Evolutionary conservation across 129 eudicot species (phyloP).

Genomic region (Gnaphalium uliginosum): DNA sequence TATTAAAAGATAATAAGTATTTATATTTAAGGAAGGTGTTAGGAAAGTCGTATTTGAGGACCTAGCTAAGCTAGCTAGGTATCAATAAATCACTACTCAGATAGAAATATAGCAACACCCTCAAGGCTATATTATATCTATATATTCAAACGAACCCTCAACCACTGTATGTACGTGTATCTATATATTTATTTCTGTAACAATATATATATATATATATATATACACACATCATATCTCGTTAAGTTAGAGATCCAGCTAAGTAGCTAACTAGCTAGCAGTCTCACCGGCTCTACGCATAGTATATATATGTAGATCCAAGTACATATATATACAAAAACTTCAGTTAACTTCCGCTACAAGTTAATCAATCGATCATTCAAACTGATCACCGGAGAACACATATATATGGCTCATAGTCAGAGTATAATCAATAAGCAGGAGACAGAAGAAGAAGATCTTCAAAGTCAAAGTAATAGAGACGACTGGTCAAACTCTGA

Average conservation of each 20-base stretch:
- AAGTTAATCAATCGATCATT: too few species aligned
- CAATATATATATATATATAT: too few species aligned
- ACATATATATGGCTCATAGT: constrained; percentile 14
- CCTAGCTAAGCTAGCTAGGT: constrained; percentile 10
- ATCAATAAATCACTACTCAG: constrained; percentile 23
- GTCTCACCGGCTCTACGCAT: background rate
- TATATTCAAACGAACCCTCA: background rate
- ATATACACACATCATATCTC: too few species aligned
- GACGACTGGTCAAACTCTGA: constrained; percentile 18
- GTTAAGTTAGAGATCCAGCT: background rate
- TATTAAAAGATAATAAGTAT: too few species aligned
- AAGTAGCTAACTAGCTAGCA: too few species aligned
- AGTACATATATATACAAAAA: too few species aligned
- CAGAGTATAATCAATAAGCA: constrained; percentile 20
- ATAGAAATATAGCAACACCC: background rate
- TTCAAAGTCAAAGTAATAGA: constrained; percentile 18
- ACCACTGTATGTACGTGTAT: background rate
- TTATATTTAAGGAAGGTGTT: constrained; percentile 20
- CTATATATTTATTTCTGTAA: too few species aligned
- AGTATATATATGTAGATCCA: background rate
- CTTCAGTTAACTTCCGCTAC: too few species aligned
- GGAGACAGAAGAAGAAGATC: constrained; percentile 1
- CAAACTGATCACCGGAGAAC: background rate
- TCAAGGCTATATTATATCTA: background rate
- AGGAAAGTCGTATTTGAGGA: constrained; percentile 27